phyloP scores from a whole-genome alignment of 345 rosid genomes.

The Hibiscus tridactylites region DNA sequence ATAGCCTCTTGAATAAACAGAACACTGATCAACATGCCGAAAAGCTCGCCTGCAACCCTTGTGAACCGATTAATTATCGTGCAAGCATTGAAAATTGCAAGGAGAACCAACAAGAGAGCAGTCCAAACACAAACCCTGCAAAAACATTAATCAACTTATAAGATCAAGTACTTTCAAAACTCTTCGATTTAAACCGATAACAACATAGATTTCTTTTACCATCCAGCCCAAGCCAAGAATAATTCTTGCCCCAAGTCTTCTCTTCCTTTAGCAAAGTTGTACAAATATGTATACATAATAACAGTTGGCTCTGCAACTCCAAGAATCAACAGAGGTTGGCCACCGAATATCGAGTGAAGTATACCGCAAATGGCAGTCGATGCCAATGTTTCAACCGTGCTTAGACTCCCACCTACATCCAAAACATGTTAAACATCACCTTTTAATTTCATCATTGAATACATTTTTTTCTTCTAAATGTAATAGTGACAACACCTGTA shows the following conservation, averaged over 20 bases:
- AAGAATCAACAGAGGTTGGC: slow-evolving; percentile 70
- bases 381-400: slow-evolving; percentile 58
- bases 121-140: slow-evolving; percentile 94
- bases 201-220: slow-evolving; percentile 22
- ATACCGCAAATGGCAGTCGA: slow-evolving; percentile 84
- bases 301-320: slow-evolving; percentile 95
- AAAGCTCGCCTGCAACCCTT: slow-evolving; percentile 72
- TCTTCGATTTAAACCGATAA: background rate
- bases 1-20: slow-evolving; percentile 78
- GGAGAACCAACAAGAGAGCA: slow-evolving; percentile 54
- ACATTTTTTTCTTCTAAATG: no score
- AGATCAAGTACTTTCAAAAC: background rate
- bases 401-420: slow-evolving; percentile 56
- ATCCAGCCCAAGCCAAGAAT: slow-evolving; percentile 82
- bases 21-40: slow-evolving; percentile 74
- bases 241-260: slow-evolving; percentile 50
- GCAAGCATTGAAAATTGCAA: slow-evolving; percentile 55
- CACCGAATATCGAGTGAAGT: slow-evolving; percentile 73
- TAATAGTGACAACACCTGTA: slow-evolving; percentile 33
- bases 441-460: no score
- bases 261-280: slow-evolving; percentile 61
- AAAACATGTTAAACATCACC: background rate
- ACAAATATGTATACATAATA: slow-evolving; percentile 66
- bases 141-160: background rate
- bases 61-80: slow-evolving; percentile 65